These are phyloP conservation scores for Arabidopsis lyrata DNA, from an alignment of 441 rosid genomes.

Conservation along the genomic window DNA sequence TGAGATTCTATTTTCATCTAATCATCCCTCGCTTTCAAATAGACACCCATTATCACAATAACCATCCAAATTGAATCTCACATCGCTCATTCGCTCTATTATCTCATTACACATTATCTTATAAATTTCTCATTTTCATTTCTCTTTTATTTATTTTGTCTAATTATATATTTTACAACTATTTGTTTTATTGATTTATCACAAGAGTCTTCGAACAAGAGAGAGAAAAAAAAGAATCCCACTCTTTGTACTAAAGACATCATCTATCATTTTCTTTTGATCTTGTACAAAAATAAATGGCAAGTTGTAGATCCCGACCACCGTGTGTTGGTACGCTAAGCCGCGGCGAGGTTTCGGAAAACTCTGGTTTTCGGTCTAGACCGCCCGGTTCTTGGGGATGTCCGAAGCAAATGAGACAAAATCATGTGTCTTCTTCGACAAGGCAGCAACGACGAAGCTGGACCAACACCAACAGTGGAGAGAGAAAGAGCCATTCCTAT, in stretches of 20 bases:
- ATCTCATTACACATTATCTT: slow-evolving; percentile 12
- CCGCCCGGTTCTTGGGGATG: slow-evolving; percentile 4
- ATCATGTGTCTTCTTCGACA: background rate
- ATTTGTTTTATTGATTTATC: background rate
- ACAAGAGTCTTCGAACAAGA: background rate
- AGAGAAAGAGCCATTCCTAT: background rate
- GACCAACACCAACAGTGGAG: background rate
- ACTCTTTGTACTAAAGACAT: background rate
- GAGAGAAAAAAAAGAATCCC: background rate
- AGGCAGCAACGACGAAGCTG: slow-evolving; percentile 6
- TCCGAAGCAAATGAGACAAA: slow-evolving; percentile 1
- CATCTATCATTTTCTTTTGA: background rate
- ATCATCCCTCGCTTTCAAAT: no score
- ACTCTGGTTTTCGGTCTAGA: background rate
- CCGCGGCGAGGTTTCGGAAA: background rate
- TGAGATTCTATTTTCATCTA: no score
- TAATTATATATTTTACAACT: background rate
- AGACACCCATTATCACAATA: slow-evolving; percentile 4
- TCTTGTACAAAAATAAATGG: slow-evolving; percentile 13
- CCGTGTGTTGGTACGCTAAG: background rate
- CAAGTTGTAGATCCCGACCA: slow-evolving; percentile 16
- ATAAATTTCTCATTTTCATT: background rate
- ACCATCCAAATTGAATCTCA: slow-evolving; percentile 27
- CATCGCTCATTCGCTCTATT: background rate
- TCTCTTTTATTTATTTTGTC: background rate